These are phyloP conservation scores for Dillenia suffruticosa DNA, from an alignment of 164 flowering plant genomes.

Conservation along the genomic window DNA sequence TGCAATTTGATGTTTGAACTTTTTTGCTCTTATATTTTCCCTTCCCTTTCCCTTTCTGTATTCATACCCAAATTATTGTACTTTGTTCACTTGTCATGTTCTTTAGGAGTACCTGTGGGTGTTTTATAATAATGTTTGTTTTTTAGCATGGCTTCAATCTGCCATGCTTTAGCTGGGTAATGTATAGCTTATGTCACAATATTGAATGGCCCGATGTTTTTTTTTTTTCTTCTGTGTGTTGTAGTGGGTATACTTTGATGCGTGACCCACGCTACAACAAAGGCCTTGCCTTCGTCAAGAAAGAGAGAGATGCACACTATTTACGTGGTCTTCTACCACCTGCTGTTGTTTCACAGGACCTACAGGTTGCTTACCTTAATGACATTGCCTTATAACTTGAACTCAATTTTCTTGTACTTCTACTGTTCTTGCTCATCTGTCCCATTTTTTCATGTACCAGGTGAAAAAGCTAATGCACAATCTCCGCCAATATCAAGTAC, in stretches of 20 bases:
- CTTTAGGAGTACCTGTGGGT: too few species aligned
- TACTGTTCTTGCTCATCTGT: background rate
- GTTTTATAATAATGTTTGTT: too few species aligned
- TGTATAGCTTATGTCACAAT: too few species aligned
- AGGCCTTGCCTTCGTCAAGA: slow-evolving; percentile 54
- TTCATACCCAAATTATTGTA: too few species aligned
- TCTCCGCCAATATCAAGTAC: slow-evolving; percentile 49
- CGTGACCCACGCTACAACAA: slow-evolving; percentile 63
- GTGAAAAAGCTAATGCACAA: slow-evolving; percentile 50
- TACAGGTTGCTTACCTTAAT: slow-evolving; percentile 38
- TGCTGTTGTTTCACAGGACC: slow-evolving; percentile 36
- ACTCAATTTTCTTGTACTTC: background rate
- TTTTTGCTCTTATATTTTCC: too few species aligned
- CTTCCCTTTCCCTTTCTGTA: too few species aligned
- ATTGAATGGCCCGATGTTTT: background rate
- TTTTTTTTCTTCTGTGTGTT: background rate
- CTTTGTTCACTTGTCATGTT: too few species aligned
- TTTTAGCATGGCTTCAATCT: too few species aligned
- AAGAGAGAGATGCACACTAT: slow-evolving; percentile 50
- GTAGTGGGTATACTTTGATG: slow-evolving; percentile 46
- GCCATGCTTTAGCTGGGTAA: too few species aligned
- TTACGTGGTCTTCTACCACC: slow-evolving; percentile 64
- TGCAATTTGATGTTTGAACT: too few species aligned
- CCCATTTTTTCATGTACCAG: slow-evolving; percentile 17
- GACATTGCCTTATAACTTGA: background rate